Conservation (phyloP, 1,139 yeast species). For the Yarrowia galli region DNA sequence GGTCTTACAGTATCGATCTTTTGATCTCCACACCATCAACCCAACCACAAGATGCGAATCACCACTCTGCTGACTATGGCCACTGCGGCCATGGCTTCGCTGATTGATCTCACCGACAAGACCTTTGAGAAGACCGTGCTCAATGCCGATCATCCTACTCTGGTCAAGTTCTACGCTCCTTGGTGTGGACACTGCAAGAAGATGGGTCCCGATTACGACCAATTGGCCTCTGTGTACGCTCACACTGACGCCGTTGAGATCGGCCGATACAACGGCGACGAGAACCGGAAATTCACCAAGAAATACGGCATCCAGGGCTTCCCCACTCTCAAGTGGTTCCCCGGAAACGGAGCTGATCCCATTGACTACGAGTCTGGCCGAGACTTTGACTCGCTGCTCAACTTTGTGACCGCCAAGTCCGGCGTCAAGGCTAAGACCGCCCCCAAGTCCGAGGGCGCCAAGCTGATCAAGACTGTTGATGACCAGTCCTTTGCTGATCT, state of each 20-base stretch:
- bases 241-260: constrained; percentile 56
- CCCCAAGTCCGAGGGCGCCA: constrained; percentile 42
- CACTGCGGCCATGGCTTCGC: constrained; percentile 64
- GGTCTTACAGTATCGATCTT: no score
- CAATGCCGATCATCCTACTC: constrained; percentile 64
- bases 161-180: constrained; percentile 78
- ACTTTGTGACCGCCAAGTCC: constrained; percentile 57
- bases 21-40: background rate
- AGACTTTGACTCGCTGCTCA: constrained; percentile 54
- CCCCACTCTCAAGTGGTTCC: constrained; percentile 69
- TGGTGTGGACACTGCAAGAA: constrained; percentile 86
- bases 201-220: constrained; percentile 70
- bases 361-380: constrained; percentile 51
- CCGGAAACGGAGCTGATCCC: constrained; percentile 52
- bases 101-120: constrained; percentile 56
- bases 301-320: constrained; percentile 66
- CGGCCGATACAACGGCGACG: constrained; percentile 71
- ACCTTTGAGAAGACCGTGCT: constrained; percentile 64
- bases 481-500: constrained; percentile 42
- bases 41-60: constrained; percentile 3
- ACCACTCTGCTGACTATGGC: constrained; percentile 4
- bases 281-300: constrained; percentile 61
- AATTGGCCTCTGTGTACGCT: constrained; percentile 61
- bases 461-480: constrained; percentile 44
- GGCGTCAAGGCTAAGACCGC: constrained; percentile 49